Percentiles rank a stretch among this genome's conserved stretches.
Evolutionary conservation across 2,329 filamentous ascomycete genomes (phyloP).

Genomic region (Thermothelomyces thermophilus): DNA sequence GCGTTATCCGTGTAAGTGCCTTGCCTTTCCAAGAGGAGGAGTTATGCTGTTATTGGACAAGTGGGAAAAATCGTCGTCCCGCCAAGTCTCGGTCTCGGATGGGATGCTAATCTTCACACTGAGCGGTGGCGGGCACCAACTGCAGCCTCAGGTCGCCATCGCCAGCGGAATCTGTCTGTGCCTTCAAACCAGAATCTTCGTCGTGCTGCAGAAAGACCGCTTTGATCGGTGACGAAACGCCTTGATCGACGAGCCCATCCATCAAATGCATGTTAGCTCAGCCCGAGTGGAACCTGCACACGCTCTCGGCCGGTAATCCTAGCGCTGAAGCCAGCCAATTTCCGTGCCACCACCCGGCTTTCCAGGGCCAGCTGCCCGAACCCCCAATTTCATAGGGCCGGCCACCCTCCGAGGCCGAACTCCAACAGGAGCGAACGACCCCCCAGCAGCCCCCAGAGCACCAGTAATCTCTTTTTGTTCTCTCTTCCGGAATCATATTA

Average conservation of each 20-base stretch:
- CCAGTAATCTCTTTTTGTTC: slow-evolving; percentile 13
- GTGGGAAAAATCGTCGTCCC: too few relatives aligned
- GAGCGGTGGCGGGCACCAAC: too few relatives aligned
- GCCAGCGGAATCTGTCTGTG: neutral
- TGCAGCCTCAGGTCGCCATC: neutral
- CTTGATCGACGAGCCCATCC: neutral
- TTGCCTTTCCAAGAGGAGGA: neutral
- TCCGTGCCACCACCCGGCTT: slow-evolving; percentile 18
- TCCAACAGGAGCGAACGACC: slow-evolving; percentile 14
- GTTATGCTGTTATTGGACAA: too few relatives aligned
- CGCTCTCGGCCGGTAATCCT: neutral
- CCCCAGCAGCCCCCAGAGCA: slow-evolving; percentile 13
- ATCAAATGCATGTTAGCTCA: slow-evolving; percentile 6
- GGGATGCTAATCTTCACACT: neutral
- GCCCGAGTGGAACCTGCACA: slow-evolving; percentile 6
- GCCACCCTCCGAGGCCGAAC: slow-evolving; percentile 19
- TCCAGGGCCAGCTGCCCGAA: slow-evolving; percentile 14
- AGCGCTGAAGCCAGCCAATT: slow-evolving; percentile 9
- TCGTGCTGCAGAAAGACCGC: neutral
- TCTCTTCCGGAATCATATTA: slow-evolving; percentile 21
- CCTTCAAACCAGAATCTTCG: neutral
- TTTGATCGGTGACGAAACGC: neutral
- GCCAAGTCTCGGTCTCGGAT: too few relatives aligned
- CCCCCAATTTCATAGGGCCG: slow-evolving; percentile 19
- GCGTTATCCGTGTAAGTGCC: slow-evolving; percentile 8